phyloP scores from a whole-genome alignment of 495 filamentous ascomycete species.

The Aspergillus leporis region DNA sequence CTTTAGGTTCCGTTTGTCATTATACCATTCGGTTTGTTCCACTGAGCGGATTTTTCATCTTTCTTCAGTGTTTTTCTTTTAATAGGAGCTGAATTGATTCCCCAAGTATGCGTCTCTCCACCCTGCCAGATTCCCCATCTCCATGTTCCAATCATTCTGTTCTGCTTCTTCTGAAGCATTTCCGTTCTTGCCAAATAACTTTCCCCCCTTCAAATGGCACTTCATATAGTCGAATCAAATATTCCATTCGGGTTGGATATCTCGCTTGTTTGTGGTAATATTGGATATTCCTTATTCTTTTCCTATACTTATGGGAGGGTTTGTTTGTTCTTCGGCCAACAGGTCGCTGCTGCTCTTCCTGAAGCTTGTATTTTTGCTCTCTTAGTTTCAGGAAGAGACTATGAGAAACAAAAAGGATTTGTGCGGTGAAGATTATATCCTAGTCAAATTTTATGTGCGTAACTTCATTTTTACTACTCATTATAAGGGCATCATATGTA shows the following conservation, averaged over 20 bases:
- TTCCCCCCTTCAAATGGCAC: conserved; percentile 12
- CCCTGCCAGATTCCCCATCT: conserved; percentile 10
- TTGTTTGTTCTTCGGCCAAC: background rate
- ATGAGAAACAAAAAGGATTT: background rate
- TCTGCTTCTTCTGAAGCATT: conserved; percentile 2
- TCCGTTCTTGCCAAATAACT: conserved; percentile 14
- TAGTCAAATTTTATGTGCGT: background rate
- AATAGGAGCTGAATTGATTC: conserved; percentile 9
- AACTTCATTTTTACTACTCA: conserved; percentile 1
- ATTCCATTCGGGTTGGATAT: background rate
- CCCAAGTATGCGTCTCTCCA: conserved; percentile 8
- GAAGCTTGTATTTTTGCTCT: background rate
- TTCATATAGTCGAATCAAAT: conserved; percentile 1
- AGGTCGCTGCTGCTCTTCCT: too few relatives aligned
- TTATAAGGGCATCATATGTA: background rate
- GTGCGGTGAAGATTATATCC: background rate
- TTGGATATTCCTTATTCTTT: background rate
- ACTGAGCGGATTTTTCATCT: conserved; percentile 18
- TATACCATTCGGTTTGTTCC: conserved; percentile 14
- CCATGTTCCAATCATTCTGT: background rate
- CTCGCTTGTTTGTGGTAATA: background rate
- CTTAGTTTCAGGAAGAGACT: background rate
- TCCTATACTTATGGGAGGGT: background rate
- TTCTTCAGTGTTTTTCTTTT: conserved; percentile 9
- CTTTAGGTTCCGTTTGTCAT: conserved; percentile 13